Conservation (phyloP, 352 stramenopile species). For the Globisporangium recalcitrans region DNA sequence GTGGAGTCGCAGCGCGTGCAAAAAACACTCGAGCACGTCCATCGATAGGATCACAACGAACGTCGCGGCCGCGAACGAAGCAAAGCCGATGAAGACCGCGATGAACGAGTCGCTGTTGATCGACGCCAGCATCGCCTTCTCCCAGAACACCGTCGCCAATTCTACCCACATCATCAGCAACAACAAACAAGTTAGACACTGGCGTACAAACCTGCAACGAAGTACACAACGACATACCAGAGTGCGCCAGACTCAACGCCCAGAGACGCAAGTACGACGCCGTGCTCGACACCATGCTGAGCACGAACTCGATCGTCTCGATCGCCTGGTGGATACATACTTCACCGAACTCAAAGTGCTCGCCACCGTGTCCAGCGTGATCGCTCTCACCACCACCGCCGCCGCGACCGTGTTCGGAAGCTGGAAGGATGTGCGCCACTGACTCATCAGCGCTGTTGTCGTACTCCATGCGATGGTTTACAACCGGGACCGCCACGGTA, state of each 20-base stretch:
- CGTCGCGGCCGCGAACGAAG: constrained; percentile 91
- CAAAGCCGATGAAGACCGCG: constrained; percentile 94
- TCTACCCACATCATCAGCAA: constrained; percentile 41
- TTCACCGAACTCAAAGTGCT: constrained; percentile 95
- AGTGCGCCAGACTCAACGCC: constrained; percentile 98
- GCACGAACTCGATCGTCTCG: constrained; percentile 99
- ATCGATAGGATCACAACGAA: constrained; percentile 98
- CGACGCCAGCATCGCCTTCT: constrained; percentile 97
- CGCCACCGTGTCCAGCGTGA: constrained; percentile 36
- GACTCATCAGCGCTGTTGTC: constrained; percentile 79
- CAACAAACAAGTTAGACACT: too few species aligned
- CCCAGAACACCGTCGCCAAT: constrained; percentile 94
- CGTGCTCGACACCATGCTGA: constrained; percentile 99
- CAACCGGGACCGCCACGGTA: constrained; percentile 37
- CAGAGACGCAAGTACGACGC: constrained; percentile 99
- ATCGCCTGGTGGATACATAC: constrained; percentile 99
- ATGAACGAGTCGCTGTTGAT: constrained; percentile 97
- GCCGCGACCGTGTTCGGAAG: constrained; percentile 29
- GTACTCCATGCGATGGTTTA: constrained; percentile 69
- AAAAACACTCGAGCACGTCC: constrained; percentile 99
- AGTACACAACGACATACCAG: constrained; percentile 35
- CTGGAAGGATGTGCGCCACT: constrained; percentile 48
- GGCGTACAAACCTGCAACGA: not conserved
- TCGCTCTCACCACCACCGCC: too few species aligned
- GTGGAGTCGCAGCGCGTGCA: constrained; percentile 98